Conservation (phyloP, 306 rosid genomes). For the Castanea mollissima region DNA sequence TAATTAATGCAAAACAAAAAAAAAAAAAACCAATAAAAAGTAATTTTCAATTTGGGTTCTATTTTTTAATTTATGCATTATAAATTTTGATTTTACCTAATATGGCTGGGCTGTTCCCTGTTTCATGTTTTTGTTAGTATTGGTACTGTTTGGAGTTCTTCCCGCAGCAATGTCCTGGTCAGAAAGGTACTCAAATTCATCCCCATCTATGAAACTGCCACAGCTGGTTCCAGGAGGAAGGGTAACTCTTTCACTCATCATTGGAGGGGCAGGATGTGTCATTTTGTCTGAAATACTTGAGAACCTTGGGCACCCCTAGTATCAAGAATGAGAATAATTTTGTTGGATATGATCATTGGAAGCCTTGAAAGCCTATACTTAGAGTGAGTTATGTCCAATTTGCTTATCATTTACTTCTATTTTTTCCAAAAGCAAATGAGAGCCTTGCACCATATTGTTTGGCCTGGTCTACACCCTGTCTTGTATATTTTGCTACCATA, state of each 20-base stretch:
- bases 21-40: not conserved
- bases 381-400: not conserved
- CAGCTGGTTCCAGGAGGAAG: constrained; percentile 81
- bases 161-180: constrained; percentile 88
- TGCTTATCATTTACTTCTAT: not conserved
- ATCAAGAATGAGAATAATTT: not conserved
- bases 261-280: constrained; percentile 66
- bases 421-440: not conserved
- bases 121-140: constrained; percentile 37
- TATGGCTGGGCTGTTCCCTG: constrained; percentile 13
- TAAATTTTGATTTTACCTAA: not conserved
- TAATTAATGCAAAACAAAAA: not conserved
- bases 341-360: not conserved
- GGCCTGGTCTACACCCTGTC: no score
- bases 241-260: constrained; percentile 58
- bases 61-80: not conserved
- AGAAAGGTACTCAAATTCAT: constrained; percentile 54
- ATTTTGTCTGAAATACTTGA: constrained; percentile 55
- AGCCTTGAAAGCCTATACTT: no score
- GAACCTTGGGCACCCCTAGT: constrained; percentile 45
- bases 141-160: constrained; percentile 72
- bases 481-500: no score
- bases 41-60: not conserved
- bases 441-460: not conserved
- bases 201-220: constrained; percentile 44